Evolutionary conservation across 345 rosid species (phyloP).

Genomic region (Arabidopsis thaliana): DNA sequence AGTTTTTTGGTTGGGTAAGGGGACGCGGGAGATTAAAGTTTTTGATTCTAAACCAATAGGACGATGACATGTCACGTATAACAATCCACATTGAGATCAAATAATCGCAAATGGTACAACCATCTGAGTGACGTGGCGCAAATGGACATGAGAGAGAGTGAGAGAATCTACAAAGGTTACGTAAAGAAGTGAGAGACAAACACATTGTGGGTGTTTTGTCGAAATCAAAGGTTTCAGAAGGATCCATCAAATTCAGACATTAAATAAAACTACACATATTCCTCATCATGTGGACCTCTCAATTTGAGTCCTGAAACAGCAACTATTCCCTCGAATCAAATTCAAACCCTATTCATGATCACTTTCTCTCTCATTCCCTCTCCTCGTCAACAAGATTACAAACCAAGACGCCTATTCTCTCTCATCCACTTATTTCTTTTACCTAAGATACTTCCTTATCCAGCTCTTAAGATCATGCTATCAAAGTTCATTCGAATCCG

Average conservation of each 20-base stretch:
- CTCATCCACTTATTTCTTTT: slow-evolving; percentile 43
- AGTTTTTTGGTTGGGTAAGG: slow-evolving; percentile 36
- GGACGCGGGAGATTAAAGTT: slow-evolving; percentile 41
- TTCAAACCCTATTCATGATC: slow-evolving; percentile 37
- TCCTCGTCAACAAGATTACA: slow-evolving; percentile 38
- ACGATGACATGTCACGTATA: slow-evolving; percentile 26
- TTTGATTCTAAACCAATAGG: slow-evolving; percentile 38
- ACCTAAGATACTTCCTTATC: slow-evolving; percentile 36
- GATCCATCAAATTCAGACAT: slow-evolving; percentile 40
- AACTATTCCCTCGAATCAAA: slow-evolving; percentile 37
- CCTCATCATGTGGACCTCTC: slow-evolving; percentile 43
- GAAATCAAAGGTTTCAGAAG: slow-evolving; percentile 41
- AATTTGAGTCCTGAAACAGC: slow-evolving; percentile 42
- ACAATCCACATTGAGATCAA: slow-evolving; percentile 43
- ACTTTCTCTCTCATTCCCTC: slow-evolving; percentile 36
- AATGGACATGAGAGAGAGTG: slow-evolving; percentile 17
- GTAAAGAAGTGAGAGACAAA: slow-evolving; percentile 41
- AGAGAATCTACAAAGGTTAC: slow-evolving; percentile 42
- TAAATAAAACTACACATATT: slow-evolving; percentile 31
- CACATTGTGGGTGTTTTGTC: slow-evolving; percentile 41
- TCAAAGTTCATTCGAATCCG: not conserved
- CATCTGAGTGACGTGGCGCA: slow-evolving; percentile 40
- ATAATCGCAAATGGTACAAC: slow-evolving; percentile 38
- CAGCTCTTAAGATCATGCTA: slow-evolving; percentile 17
- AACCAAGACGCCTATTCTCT: slow-evolving; percentile 36